Conservation (phyloP, 352 stramenopile genomes). For the Thalassiosira hispida region DNA sequence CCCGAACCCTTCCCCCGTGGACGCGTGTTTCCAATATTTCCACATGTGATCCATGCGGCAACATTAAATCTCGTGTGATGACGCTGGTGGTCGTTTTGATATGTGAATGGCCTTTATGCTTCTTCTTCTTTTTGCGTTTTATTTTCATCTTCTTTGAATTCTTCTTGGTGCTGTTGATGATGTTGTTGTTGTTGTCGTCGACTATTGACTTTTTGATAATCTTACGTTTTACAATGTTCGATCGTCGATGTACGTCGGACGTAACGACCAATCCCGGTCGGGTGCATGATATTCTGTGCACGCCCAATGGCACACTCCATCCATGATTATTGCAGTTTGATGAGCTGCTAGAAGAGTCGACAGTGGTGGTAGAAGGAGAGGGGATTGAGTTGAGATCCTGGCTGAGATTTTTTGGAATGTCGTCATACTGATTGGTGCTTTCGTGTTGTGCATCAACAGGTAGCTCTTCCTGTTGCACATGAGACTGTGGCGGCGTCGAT, state of each 20-base stretch:
- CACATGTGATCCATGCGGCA: constrained; percentile 41
- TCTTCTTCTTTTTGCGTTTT: constrained; percentile 30
- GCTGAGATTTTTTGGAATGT: neutral
- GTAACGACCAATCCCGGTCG: constrained; percentile 49
- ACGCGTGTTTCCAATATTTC: constrained; percentile 54
- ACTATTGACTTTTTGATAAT: constrained; percentile 36
- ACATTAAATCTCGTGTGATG: constrained; percentile 33
- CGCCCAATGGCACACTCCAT: constrained; percentile 49
- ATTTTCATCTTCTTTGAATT: constrained; percentile 17
- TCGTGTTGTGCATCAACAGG: neutral
- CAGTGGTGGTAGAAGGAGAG: neutral
- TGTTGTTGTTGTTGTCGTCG: constrained; percentile 3
- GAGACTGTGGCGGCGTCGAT: neutral
- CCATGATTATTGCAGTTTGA: constrained; percentile 29
- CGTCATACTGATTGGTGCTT: neutral
- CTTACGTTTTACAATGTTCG: constrained; percentile 42
- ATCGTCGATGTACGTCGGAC: constrained; percentile 37
- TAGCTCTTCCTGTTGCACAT: neutral
- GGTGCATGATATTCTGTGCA: constrained; percentile 45
- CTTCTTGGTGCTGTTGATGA: too few relatives aligned
- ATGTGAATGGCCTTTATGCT: constrained; percentile 5
- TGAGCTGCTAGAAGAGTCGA: neutral
- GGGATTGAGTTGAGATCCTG: neutral
- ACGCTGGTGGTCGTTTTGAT: constrained; percentile 25
- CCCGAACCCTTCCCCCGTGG: constrained; percentile 47